Conservation (phyloP, 75 land plant genomes). For the Azolla pinnata region DNA sequence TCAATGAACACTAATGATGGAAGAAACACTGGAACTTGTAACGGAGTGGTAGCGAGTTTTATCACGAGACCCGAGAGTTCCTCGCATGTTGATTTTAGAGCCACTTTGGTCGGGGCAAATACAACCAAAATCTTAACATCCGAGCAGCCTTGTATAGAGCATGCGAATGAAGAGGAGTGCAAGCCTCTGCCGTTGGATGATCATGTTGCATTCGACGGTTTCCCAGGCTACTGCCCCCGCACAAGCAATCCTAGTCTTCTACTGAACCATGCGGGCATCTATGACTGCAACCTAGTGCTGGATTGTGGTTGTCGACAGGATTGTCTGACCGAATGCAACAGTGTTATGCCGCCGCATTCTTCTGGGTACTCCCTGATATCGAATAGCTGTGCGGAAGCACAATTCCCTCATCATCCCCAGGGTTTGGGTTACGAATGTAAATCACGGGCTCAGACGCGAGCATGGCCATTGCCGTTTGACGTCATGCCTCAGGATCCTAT, state of each 20-base stretch:
- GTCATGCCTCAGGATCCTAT: conserved; percentile 20
- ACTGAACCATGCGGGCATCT: no score
- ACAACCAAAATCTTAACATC: no score
- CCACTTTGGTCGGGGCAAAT: background rate
- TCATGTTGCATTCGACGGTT: background rate
- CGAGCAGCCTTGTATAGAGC: no score
- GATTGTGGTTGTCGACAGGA: no score
- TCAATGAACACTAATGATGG: background rate
- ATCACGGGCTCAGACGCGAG: conserved; percentile 29
- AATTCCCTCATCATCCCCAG: conserved; percentile 38
- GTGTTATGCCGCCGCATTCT: conserved; percentile 11
- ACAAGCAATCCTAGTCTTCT: background rate
- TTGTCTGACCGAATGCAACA: no score
- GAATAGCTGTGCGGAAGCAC: conserved; percentile 42
- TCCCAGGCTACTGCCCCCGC: background rate
- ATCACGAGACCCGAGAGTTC: conserved; percentile 4
- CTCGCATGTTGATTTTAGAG: background rate
- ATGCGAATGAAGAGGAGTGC: background rate
- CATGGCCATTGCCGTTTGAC: conserved; percentile 22
- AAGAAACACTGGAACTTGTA: background rate
- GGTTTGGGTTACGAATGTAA: conserved; percentile 37
- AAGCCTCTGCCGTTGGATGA: background rate
- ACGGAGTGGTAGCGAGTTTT: background rate
- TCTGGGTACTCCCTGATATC: conserved; percentile 39
- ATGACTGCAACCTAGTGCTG: no score